These are phyloP conservation scores for Neonectria faginata DNA, from an alignment of 2,329 filamentous ascomycete species.

Conservation along the genomic window DNA sequence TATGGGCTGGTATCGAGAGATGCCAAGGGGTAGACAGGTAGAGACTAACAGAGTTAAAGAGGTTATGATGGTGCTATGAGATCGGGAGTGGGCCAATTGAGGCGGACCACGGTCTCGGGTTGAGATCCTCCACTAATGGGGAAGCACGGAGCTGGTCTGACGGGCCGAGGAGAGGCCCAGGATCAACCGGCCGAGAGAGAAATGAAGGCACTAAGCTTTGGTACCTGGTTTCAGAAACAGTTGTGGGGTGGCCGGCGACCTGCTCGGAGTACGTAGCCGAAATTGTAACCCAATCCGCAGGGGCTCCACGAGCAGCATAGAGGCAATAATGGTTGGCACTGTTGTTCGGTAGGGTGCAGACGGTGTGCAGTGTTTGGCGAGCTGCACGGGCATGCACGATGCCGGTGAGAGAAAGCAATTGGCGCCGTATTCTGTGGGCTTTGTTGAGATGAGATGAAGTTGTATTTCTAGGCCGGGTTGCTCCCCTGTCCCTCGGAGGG, in stretches of 20 bases:
- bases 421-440: constrained; percentile 1
- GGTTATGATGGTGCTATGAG: constrained; percentile 37
- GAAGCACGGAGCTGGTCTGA: constrained; percentile 33
- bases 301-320: constrained; percentile 28
- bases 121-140: constrained; percentile 45
- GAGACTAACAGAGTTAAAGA: constrained; percentile 27
- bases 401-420: constrained; percentile 3
- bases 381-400: constrained; percentile 8
- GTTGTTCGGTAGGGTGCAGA: background rate
- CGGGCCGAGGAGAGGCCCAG: constrained; percentile 35
- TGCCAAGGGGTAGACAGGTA: constrained; percentile 32
- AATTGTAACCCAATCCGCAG: constrained; percentile 37
- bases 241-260: constrained; percentile 36
- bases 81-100: constrained; percentile 33
- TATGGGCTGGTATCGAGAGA: constrained; percentile 5
- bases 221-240: constrained; percentile 43
- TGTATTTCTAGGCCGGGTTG: background rate
- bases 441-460: constrained; percentile 10
- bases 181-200: constrained; percentile 39
- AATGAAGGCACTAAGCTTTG: constrained; percentile 37
- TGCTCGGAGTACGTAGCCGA: constrained; percentile 38
- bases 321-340: background rate
- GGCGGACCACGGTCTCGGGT: constrained; percentile 27
- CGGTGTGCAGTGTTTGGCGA: background rate
- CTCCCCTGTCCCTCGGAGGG: background rate